These are phyloP conservation scores for Penicillium roqueforti DNA, from an alignment of 495 filamentous ascomycete genomes.

Conservation along the genomic window DNA sequence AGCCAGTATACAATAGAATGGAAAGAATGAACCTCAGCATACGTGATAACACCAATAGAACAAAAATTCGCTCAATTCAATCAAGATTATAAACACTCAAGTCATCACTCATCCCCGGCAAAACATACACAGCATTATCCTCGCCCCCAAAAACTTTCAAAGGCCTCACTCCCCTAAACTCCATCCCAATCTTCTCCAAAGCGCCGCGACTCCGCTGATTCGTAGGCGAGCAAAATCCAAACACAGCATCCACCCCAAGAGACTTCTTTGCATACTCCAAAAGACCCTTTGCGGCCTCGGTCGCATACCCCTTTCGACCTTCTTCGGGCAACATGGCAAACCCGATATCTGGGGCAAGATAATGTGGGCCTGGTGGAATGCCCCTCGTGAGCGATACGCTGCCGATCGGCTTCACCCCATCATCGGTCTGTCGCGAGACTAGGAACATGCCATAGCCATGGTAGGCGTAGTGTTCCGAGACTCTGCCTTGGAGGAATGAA, in stretches of 20 bases:
- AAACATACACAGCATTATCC: conserved; percentile 25
- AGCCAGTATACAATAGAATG: not conserved
- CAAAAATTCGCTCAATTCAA: not conserved
- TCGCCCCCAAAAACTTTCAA: conserved; percentile 28
- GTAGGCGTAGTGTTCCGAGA: conserved; percentile 24
- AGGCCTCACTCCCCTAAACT: conserved; percentile 20
- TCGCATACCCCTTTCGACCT: conserved; percentile 36
- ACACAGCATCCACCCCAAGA: conserved; percentile 15
- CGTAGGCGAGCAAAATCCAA: conserved; percentile 21
- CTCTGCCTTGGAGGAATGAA: conserved; percentile 15
- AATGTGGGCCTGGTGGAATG: conserved; percentile 17
- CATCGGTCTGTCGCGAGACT: conserved; percentile 12
- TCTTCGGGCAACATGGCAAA: conserved; percentile 30
- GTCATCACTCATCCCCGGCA: conserved; percentile 25
- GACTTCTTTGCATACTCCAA: conserved; percentile 25
- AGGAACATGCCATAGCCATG: conserved; percentile 27
- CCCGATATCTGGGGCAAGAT: conserved; percentile 32
- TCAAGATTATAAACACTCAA: conserved; percentile 23
- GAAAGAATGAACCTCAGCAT: not conserved
- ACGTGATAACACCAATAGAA: not conserved
- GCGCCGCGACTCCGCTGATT: conserved; percentile 27
- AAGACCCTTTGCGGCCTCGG: conserved; percentile 29
- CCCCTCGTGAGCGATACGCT: conserved; percentile 25
- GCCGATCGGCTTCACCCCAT: not conserved
- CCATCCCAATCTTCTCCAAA: conserved; percentile 33